A percentile compares a stretch with the other conserved stretches of the same genome.
Evolutionary conservation across 1,284 basidiomycete genomes (phyloP).

Genomic region (Lignosus rhinocerotis): DNA sequence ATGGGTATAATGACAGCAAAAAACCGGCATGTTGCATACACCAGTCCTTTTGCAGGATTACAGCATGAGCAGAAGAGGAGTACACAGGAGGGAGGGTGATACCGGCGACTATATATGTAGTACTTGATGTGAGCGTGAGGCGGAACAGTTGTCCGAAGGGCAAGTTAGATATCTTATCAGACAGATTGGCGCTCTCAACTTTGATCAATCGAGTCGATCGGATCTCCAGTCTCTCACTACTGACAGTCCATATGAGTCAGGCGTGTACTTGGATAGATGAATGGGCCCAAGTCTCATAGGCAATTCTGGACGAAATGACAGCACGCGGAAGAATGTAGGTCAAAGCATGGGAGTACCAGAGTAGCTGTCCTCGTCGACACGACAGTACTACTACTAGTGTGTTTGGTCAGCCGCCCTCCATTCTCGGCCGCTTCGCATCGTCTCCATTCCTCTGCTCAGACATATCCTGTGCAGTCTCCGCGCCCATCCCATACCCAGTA

Average conservation of each 20-base stretch:
- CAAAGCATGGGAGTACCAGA: neutral
- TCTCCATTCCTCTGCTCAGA: slow-evolving; percentile 23
- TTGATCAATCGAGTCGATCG: neutral
- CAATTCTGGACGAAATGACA: neutral
- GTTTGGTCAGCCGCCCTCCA: slow-evolving; percentile 24
- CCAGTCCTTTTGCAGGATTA: neutral
- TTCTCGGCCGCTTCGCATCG: slow-evolving; percentile 33
- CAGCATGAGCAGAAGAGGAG: slow-evolving; percentile 1
- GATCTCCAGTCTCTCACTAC: too few relatives aligned
- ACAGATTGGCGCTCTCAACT: slow-evolving; percentile 1
- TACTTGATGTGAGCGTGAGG: too few relatives aligned
- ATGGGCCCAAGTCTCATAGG: too few relatives aligned
- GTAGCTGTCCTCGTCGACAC: neutral
- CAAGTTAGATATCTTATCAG: slow-evolving; percentile 5
- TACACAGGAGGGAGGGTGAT: neutral
- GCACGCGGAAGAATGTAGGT: too few relatives aligned
- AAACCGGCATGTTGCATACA: slow-evolving; percentile 33
- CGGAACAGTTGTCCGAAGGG: too few relatives aligned
- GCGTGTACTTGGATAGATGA: too few relatives aligned
- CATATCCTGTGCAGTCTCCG: slow-evolving; percentile 20
- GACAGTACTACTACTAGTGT: neutral
- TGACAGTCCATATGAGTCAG: neutral
- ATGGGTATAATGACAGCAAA: slow-evolving; percentile 36
- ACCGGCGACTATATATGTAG: too few relatives aligned
- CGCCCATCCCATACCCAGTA: slow-evolving; percentile 55